Conservation (phyloP, 805 yeast genomes). For the Metschnikowia gelsemii region DNA sequence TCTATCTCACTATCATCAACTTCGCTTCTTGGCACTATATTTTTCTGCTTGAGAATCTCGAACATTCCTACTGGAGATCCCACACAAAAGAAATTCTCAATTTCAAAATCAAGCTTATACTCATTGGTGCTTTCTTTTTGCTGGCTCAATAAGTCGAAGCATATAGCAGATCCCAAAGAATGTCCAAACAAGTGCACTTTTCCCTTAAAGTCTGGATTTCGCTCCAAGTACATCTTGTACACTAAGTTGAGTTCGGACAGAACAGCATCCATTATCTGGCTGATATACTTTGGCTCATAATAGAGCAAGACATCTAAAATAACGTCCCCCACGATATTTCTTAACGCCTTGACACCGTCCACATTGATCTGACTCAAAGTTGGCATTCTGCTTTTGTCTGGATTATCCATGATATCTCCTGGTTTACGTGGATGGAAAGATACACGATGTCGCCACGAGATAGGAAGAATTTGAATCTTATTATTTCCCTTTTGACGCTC, state of each 20-base stretch:
- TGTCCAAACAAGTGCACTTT: constrained; percentile 84
- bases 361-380: constrained; percentile 70
- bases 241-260: constrained; percentile 61
- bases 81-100: constrained; percentile 70
- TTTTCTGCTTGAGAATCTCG: constrained; percentile 65
- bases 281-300: constrained; percentile 64
- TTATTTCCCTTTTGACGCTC: constrained; percentile 39
- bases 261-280: constrained; percentile 62
- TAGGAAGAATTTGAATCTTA: constrained; percentile 80
- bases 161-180: constrained; percentile 85
- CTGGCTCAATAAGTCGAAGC: constrained; percentile 66
- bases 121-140: constrained; percentile 38
- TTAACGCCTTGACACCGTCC: constrained; percentile 70
- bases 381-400: constrained; percentile 51
- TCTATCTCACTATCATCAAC: constrained; percentile 16
- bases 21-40: constrained; percentile 47
- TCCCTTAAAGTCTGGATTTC: constrained; percentile 76
- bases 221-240: constrained; percentile 54
- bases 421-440: constrained; percentile 55
- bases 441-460: constrained; percentile 84
- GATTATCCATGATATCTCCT: constrained; percentile 32
- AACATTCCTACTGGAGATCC: constrained; percentile 93
- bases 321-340: constrained; percentile 83
- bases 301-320: constrained; percentile 78
- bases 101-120: constrained; percentile 58